Evolutionary conservation across 495 filamentous ascomycete genomes (phyloP), one percentile per base, ranked within the genome.

Genomic region (Lophium mytilinum): DNA sequence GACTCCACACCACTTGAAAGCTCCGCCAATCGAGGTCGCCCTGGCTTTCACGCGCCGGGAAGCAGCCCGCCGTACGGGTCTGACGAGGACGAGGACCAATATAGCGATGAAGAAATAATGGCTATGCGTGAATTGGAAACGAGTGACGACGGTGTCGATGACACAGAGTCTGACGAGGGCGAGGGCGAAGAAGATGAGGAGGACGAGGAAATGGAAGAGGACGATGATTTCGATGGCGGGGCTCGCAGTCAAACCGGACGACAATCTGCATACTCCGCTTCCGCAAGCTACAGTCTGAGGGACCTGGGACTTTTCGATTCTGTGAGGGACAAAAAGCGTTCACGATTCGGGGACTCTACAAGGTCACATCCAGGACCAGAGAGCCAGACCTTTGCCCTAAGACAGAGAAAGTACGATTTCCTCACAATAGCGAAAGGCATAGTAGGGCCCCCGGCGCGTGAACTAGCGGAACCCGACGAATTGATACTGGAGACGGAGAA

Each of bases 181-280:
- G 58, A 66, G 36, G 65, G 60, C 30, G 60, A 57, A 37, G 61
- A 62, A 33, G 63, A 65, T 17, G 59, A 67, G 3, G 65, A 63
- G 35, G 45, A 48, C 6, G 21, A 48, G 14, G 12, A 24, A 48
- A 70, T 66, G 37, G 76, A 80, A 21, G 73, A 79, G 36, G 75
- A 81, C 34, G 71, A 78, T 40, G 76, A 77, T 60, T 65, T 85
- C 33, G 76, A 82, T 34, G 24, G 24, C 30, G 72, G 77, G 8
- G 17, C 30, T 4, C 24, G 14, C 4, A 24, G 21, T n/a, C 37
- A 56, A 35, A 36, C 68, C 89, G 37, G 50, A 52, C 50, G 33
- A 37, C 15, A 30, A 24, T 30, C 45, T 30, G 12, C 21, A 9
- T 48, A 24, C 45, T 48, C 45, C 1, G 45, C 45, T 48, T 30